Base-by-base conservation (phyloP, 805 yeast species). In the Wickerhamiella spandovensis region DNA sequence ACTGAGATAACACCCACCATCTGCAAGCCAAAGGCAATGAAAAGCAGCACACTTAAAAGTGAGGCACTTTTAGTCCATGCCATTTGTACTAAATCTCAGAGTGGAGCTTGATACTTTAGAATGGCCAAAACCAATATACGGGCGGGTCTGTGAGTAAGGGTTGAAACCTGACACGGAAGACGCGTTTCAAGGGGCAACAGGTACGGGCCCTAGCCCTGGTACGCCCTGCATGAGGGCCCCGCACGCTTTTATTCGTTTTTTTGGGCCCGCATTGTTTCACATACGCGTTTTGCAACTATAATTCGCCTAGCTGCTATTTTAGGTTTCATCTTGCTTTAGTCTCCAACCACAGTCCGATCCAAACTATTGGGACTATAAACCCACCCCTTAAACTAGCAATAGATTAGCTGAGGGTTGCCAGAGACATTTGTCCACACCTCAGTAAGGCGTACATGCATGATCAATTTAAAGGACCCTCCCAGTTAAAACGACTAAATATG, bases 1-100 rank as follows among this genome's bases (percentile, higher is more conserved):
- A 73, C 80, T 0, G 87, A 70, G 8, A 82, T 56, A 5, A 80
- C 73, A 0, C 87, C 75, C 1, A 81, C 60, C 17, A 81, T 61
- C 56, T 81, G 83, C 49, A 81, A 72, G 1, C 74, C 74, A 53
- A 79, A 70, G 1, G 85, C 73, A 4, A 78, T 60, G 5, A 70
- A 62, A 22, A 77, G 65, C 23, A 77, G 61, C 43, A 67, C 58
- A 44, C 62, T 47, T 28, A 70, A 60, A 21, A 54, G 39, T 21
- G 53, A 32, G 22, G 56, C 56, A n/a, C 22, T n/a, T 12, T 28
- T 28, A 18, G 20, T 28, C 35, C 28, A 44, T 18, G 35, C 46
- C 46, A 44, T 44, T 39, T 18, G 32, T 9, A 9, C 12, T 28
- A 28, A 28, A 28, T 9, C 7, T 15, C 12, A 9, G 12, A 4